phyloP scores from a whole-genome alignment of 2,329 filamentous ascomycete species.

The Gliomastix tumulicola region DNA sequence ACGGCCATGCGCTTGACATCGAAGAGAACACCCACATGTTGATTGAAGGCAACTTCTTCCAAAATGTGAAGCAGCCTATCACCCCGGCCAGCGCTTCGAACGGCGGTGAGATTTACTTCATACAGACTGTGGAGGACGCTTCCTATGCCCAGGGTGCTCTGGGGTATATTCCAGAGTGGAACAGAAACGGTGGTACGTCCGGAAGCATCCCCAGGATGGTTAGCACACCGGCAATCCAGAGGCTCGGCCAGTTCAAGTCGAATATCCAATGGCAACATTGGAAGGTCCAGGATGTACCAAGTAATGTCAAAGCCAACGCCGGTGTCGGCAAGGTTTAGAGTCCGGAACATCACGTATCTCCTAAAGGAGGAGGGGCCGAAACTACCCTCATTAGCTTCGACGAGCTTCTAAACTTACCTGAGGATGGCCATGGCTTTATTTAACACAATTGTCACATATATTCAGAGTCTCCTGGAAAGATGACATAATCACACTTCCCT shows the following conservation, averaged over 20 bases:
- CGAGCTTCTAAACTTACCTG: no score
- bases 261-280: neutral
- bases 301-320: neutral
- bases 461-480: no score
- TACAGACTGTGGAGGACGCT: neutral
- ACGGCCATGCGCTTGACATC: constrained; percentile 50
- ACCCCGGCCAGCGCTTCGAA: neutral
- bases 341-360: neutral
- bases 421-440: no score
- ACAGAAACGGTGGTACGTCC: neutral
- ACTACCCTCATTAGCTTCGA: no score
- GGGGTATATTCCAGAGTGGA: neutral
- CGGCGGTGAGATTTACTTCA: neutral
- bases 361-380: no score
- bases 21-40: constrained; percentile 34
- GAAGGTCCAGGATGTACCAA: neutral
- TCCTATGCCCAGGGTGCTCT: neutral
- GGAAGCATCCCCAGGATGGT: neutral
- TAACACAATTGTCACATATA: no score
- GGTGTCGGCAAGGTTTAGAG: neutral
- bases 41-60: constrained; percentile 52
- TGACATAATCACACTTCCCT: no score
- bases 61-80: constrained; percentile 34
- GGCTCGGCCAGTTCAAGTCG: neutral
- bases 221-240: neutral